Conservation (phyloP, 768 basidiomycete species). For the Tulasnella sp. region DNA sequence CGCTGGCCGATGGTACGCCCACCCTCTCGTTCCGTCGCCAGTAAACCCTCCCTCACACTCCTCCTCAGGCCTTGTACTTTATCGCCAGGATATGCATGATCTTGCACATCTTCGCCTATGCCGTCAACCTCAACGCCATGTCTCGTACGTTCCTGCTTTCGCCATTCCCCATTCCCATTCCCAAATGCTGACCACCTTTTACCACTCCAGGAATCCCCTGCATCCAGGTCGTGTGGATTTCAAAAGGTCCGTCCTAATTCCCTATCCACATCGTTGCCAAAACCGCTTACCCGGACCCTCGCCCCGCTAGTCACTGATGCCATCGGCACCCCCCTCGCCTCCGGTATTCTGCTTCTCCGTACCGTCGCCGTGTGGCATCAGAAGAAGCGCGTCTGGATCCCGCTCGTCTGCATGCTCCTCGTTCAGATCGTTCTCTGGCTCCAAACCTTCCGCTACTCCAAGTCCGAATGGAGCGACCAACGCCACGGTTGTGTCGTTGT, state of each 20-base stretch:
- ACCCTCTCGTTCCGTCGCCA: background rate
- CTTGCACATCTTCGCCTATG: conserved; percentile 25
- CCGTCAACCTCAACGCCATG: conserved; percentile 24
- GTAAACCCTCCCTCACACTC: background rate
- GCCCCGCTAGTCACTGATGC: conserved; percentile 16
- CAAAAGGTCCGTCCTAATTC: background rate
- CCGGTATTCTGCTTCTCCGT: conserved; percentile 17
- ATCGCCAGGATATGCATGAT: conserved; percentile 23
- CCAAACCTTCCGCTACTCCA: conserved; percentile 25
- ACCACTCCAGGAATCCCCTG: conserved; percentile 13
- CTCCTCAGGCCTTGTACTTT: conserved; percentile 12
- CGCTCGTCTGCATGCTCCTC: conserved; percentile 5
- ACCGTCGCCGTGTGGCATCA: conserved; percentile 16
- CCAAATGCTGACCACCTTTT: background rate
- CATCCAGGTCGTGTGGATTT: conserved; percentile 21
- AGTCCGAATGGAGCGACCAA: conserved; percentile 4
- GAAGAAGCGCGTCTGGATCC: conserved; percentile 17
- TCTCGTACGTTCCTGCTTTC: background rate
- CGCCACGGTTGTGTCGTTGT: background rate
- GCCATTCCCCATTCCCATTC: background rate
- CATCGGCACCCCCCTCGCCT: conserved; percentile 13
- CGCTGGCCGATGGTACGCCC: conserved; percentile 25
- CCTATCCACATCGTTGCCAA: background rate
- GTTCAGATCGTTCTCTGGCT: conserved; percentile 22
- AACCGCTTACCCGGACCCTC: background rate